Percentiles rank a stretch among this genome's conserved stretches.
phyloP scores from a whole-genome alignment of 768 basidiomycete species.

The Favolaschia claudopus region DNA sequence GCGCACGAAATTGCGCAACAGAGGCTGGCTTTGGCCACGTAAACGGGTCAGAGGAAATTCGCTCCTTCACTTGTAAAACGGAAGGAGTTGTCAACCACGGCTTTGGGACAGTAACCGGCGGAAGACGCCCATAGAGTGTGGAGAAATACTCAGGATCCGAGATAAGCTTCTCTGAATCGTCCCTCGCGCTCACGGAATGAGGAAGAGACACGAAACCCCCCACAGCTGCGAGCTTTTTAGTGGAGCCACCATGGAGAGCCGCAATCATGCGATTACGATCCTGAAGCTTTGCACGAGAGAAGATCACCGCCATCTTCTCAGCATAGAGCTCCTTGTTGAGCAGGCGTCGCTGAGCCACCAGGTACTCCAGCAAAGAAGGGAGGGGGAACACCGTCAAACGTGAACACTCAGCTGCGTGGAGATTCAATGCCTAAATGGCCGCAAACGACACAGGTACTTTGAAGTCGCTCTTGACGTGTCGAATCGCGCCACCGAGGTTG shows the following conservation, averaged over 20 bases:
- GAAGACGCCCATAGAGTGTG: neutral
- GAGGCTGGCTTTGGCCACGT: slow-evolving; percentile 28
- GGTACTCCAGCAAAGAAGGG: neutral
- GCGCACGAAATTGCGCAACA: slow-evolving; percentile 25
- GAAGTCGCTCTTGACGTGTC: slow-evolving; percentile 7
- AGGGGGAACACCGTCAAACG: neutral
- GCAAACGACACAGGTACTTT: neutral
- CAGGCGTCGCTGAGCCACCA: neutral
- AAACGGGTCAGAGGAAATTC: slow-evolving; percentile 29
- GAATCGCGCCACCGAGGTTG: neutral
- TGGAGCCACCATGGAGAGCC: neutral
- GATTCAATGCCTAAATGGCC: neutral
- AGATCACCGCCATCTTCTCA: neutral
- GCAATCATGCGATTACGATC: slow-evolving; percentile 12
- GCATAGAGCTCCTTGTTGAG: slow-evolving; percentile 7
- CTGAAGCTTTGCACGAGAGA: neutral
- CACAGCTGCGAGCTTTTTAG: slow-evolving; percentile 3
- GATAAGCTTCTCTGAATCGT: neutral
- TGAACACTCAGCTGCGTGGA: neutral
- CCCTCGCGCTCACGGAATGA: neutral
- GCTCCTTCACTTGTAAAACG: slow-evolving; percentile 10
- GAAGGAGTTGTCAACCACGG: slow-evolving; percentile 11
- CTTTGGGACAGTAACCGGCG: neutral
- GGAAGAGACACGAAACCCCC: neutral
- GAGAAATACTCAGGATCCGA: slow-evolving; percentile 4